Conservation (phyloP, 2,329 filamentous ascomycete species). For the Colletotrichum zoysiae region DNA sequence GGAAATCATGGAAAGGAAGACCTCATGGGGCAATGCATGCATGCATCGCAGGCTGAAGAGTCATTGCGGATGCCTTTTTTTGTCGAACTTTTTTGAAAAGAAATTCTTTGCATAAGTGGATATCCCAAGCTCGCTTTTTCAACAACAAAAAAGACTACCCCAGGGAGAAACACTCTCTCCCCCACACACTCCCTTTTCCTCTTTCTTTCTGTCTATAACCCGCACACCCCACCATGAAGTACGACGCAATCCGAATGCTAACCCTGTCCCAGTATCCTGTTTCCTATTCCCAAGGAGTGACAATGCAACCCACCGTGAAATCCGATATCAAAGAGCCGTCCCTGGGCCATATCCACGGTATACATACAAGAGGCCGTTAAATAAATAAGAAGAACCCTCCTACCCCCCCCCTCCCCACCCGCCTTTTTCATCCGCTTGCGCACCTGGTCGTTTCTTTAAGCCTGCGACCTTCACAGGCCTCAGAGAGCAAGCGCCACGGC, state of each 20-base stretch:
- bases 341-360: not conserved
- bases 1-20: conserved; percentile 8
- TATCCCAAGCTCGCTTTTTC: conserved; percentile 32
- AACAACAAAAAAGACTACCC: not conserved
- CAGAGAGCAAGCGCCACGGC: conserved; percentile 14
- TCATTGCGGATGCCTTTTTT: not conserved
- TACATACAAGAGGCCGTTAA: conserved; percentile 1
- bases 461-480: not conserved
- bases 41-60: conserved; percentile 4
- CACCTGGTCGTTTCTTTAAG: not conserved
- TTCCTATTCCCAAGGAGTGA: conserved; percentile 7
- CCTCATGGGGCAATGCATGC: not conserved
- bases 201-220: not conserved
- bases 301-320: not conserved
- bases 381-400: not conserved
- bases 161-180: not conserved
- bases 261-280: not conserved
- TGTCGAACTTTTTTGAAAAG: not conserved
- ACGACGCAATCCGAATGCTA: not conserved
- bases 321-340: not conserved
- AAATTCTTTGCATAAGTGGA: conserved; percentile 31
- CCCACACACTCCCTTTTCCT: not conserved
- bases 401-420: not conserved
- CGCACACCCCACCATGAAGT: not conserved
- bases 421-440: not conserved